These are phyloP conservation scores for Macrolepiota fuliginosa DNA, from an alignment of 768 basidiomycete genomes.

Conservation along the genomic window DNA sequence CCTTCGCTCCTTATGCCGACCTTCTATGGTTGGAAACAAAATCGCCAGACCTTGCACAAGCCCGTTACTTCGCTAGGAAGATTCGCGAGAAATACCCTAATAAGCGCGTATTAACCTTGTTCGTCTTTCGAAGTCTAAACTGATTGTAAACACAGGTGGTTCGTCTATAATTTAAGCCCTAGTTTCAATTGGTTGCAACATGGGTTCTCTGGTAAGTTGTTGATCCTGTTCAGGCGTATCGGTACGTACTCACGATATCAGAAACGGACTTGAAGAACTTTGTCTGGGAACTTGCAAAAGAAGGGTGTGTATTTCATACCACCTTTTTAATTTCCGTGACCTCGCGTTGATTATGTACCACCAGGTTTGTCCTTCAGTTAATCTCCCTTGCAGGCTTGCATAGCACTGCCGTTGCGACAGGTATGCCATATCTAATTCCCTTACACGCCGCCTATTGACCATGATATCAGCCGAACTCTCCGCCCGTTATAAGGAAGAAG, in stretches of 20 bases:
- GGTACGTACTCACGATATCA: constrained; percentile 20
- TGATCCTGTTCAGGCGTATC: not conserved
- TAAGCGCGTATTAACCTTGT: constrained; percentile 44
- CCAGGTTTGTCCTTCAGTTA: constrained; percentile 85
- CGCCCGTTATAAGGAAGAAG: constrained; percentile 75
- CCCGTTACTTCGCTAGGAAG: constrained; percentile 71
- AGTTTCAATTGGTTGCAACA: constrained; percentile 91
- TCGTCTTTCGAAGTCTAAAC: not conserved
- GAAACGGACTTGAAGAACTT: constrained; percentile 80
- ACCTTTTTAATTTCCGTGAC: not conserved
- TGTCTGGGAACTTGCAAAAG: constrained; percentile 87
- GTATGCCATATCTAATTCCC: constrained; percentile 34
- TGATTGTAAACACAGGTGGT: constrained; percentile 46
- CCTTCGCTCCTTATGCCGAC: constrained; percentile 85
- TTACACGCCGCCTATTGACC: constrained; percentile 3
- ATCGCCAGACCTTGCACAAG: constrained; percentile 78
- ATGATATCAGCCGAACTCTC: constrained; percentile 67
- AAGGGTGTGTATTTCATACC: constrained; percentile 52
- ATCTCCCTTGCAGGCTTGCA: constrained; percentile 91
- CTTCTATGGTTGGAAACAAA: constrained; percentile 94
- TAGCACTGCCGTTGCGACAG: constrained; percentile 74
- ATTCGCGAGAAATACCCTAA: constrained; percentile 71
- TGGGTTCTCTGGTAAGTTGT: constrained; percentile 62
- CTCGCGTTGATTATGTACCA: constrained; percentile 3
- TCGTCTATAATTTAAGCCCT: constrained; percentile 93